Conservation (phyloP, 2,329 filamentous ascomycete genomes). For the Calycina marina region DNA sequence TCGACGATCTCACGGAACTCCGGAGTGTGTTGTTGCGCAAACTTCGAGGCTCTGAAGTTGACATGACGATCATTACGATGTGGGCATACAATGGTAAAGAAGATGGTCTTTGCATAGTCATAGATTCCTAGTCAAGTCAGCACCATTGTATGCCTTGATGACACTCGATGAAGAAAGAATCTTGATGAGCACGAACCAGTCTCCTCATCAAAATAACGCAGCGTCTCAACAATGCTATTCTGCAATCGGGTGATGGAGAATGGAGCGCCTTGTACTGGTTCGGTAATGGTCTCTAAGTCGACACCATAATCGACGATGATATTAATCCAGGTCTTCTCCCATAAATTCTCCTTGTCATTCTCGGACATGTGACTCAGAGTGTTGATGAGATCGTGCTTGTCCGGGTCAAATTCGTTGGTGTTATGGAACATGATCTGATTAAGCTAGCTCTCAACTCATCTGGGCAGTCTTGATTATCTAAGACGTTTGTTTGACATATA, state of each 20-base stretch:
- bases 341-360: conserved; percentile 7
- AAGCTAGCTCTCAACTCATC: conserved; percentile 3
- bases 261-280: too few species aligned
- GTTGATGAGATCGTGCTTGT: background rate
- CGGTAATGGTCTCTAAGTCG: background rate
- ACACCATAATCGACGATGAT: conserved; percentile 8
- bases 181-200: too few species aligned
- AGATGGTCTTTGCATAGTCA: conserved; percentile 5
- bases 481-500: too few species aligned
- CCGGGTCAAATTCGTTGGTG: background rate
- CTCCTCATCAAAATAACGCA: conserved; percentile 8
- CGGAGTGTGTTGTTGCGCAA: conserved; percentile 1
- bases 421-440: too few species aligned
- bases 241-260: background rate
- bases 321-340: conserved; percentile 9
- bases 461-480: too few species aligned
- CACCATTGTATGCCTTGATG: too few species aligned
- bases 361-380: conserved; percentile 1
- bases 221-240: conserved; percentile 5
- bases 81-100: conserved; percentile 10
- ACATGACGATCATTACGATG: background rate
- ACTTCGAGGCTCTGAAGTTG: background rate
- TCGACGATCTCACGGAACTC: background rate
- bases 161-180: too few species aligned
- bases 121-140: too few species aligned